phyloP scores from a whole-genome alignment of 192 early-diverging fungal species.

The Backusella tuberculispora region DNA sequence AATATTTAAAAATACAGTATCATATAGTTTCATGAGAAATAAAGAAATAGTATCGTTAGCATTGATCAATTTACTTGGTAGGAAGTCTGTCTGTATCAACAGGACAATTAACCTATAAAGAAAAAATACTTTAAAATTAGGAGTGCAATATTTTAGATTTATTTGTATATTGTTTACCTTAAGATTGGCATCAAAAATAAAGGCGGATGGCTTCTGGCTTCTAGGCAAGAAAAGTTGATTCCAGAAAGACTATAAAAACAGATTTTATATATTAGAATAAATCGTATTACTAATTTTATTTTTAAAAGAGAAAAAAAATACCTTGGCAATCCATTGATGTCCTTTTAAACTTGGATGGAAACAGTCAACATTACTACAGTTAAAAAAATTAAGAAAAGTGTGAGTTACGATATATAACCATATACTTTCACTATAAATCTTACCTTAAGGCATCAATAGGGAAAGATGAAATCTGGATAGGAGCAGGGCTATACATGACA shows the following conservation, averaged over 20 bases:
- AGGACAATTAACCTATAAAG: constrained; percentile 22
- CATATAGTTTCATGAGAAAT: no score
- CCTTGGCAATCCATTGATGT: constrained; percentile 33
- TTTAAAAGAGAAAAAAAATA: neutral
- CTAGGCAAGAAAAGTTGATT: constrained; percentile 28
- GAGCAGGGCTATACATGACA: constrained; percentile 21
- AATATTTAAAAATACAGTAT: no score
- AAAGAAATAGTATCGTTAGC: no score
- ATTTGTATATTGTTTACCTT: neutral
- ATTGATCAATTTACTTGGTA: neutral
- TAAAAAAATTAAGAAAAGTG: neutral
- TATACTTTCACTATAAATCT: neutral
- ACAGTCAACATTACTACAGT: constrained; percentile 27
- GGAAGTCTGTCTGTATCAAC: constrained; percentile 23
- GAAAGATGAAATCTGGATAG: constrained; percentile 18
- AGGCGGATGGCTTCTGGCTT: constrained; percentile 1
- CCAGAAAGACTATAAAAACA: constrained; percentile 14
- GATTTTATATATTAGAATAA: neutral
- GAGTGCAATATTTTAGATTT: neutral
- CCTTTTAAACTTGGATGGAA: constrained; percentile 33
- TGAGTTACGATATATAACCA: neutral
- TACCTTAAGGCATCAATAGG: constrained; percentile 23
- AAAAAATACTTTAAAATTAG: neutral
- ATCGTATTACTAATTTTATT: neutral
- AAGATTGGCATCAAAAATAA: constrained; percentile 22